Base-by-base conservation (phyloP, 495 filamentous ascomycete genomes). In the Aspergillus conjunctus region DNA sequence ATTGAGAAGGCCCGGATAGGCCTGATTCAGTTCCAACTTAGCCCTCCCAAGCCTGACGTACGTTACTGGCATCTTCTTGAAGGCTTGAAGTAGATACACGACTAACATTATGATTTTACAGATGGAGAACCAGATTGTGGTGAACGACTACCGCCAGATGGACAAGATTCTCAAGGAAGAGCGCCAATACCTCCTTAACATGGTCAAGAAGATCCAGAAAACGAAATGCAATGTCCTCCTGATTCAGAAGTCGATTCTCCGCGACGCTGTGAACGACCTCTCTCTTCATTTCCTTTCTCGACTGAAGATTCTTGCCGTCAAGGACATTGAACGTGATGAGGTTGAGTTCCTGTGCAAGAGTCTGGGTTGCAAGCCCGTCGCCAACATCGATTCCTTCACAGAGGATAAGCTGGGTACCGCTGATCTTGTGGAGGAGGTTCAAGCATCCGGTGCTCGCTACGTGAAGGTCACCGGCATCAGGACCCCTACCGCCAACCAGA, bases 171-270 rank as follows among this genome's bases (percentile, higher is more conserved):
- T 98, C 56, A 98, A 98, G 76, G 94, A 98, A 78, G 94, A 98
- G 80, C 91, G 95, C 59, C 91, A 92, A 60, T 98, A 98, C 76
- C 83, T 98, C 59, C 86, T 98, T 46, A 97, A 97, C 78, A 91
- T 98, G 86, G 92, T 92, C 69, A 98, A 98, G 86, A 98, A 97
- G 85, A 98, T 98, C 79, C 96, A 97, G 80, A 98, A 97, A 82
- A 93, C 92, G 66, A 97, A 97, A 78, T 98, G 94, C 81, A 98
- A 98, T 69, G 95, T 98, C 33, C 87, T 98, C 55, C 83, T 98
- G 65, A 97, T 98, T 66, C 94, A 98, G 71, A 98, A 98, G 77
- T 97, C 93, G 17, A 98, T 98, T 65, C 86, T 98, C 46, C 86
- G 94, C 66, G 94, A 98, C 71, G 94, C 94, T 48, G 92, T 98